Evolutionary conservation across 1,284 basidiomycete genomes (phyloP).

Genomic region (Malassezia japonica): DNA sequence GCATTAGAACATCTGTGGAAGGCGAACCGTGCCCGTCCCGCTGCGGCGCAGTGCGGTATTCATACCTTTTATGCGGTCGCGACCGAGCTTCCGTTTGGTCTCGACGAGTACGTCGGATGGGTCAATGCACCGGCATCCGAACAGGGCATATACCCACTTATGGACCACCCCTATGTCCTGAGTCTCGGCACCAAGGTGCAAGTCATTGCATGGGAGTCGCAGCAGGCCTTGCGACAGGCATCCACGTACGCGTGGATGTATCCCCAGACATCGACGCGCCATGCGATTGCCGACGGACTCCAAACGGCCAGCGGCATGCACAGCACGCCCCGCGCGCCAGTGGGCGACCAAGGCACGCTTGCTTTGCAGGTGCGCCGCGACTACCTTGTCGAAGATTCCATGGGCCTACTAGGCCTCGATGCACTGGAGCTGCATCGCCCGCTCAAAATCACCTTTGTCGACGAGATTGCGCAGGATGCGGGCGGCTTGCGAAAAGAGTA

Average conservation of each 20-base stretch:
- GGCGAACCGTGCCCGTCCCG: neutral
- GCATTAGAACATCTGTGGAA: neutral
- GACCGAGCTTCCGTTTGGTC: neutral
- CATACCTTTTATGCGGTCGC: conserved; percentile 2
- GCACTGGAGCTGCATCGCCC: conserved; percentile 7
- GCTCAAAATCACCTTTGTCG: conserved; percentile 24
- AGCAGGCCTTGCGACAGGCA: conserved; percentile 17
- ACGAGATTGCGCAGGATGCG: conserved; percentile 29
- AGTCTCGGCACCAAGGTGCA: conserved; percentile 27
- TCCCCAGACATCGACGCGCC: neutral
- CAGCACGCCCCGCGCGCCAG: neutral
- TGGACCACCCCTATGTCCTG: conserved; percentile 19
- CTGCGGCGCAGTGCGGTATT: neutral
- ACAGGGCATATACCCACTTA: neutral
- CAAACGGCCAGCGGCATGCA: neutral
- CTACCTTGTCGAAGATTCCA: conserved; percentile 7
- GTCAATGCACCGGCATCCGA: neutral
- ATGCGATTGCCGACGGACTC: neutral
- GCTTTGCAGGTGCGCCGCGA: conserved; percentile 3
- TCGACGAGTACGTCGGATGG: conserved; percentile 8
- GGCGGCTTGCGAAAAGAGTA: conserved; percentile 33
- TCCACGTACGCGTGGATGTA: conserved; percentile 23
- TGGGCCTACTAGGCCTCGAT: conserved; percentile 12
- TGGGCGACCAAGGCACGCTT: neutral
- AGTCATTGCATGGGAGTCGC: conserved; percentile 18